Evolutionary conservation across 148 eudicot genomes (phyloP), one percentile per base, ranked within the genome.

Genomic region (Oxyria digyna): DNA sequence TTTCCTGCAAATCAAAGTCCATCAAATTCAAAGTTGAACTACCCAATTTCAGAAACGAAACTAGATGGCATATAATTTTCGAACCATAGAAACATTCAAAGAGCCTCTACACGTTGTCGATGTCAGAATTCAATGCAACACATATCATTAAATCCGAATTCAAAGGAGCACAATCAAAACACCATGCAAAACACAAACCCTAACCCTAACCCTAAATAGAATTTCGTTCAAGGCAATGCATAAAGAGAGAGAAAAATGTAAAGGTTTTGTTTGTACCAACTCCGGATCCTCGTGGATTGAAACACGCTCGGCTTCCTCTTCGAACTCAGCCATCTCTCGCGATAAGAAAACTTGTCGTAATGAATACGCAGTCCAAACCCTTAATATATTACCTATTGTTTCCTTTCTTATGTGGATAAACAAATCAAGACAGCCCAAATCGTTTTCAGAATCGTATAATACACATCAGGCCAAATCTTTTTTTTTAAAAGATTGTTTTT

Each of bases 211-310:
- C n/a, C 64, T 31, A 72, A 13, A 2, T 2, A 13, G 0, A 13
- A 59, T 4, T 4, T 59, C 18, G 14, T 29, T 20, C 15, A 29
- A 29, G 10, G 3, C 32, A 55, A 55, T 55, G 26, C 63, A 26
- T 3, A 9, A 13, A 27, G 32, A 32, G 70, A 11, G 10, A 1
- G 43, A 26, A 14, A 8, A 23, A 64, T 3, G 69, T n/a, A 11
- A 18, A 59, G 59, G 57, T 20, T 69, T 27, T 42, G 23, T 32
- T 29, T 23, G 70, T 78, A 92, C 98, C 86, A 92, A 75, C 75
- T 92, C 96, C 77, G 85, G 85, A 73, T 85, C 89, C 74, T 92
- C 96, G 6, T 80, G 69, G 62, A 92, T 81, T 5, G 98, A 84
- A 43, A 79, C 69, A 37, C 75, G 80, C 72, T 85, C 89, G 62